Evolutionary conservation across 1,139 yeast genomes (phyloP).

Genomic region (Geotrichum bryndzae): DNA sequence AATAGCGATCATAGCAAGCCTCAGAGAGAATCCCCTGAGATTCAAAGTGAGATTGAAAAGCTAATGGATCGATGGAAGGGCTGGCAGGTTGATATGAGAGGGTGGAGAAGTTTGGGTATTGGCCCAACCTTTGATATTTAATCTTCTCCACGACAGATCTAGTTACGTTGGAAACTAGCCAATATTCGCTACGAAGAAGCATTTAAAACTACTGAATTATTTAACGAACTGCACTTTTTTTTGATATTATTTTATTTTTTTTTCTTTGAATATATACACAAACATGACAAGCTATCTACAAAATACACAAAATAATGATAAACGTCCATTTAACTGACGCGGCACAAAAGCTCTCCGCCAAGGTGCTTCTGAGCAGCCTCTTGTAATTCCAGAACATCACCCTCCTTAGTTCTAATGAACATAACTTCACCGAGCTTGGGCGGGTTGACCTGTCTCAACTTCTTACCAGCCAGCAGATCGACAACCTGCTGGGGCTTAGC

Average conservation of each 20-base stretch:
- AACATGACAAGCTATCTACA: not conserved
- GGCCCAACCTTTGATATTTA: conserved; percentile 54
- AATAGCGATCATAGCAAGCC: conserved; percentile 27
- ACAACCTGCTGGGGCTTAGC: conserved; percentile 60
- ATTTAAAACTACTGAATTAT: not conserved
- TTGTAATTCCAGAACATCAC: conserved; percentile 61
- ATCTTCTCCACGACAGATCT: conserved; percentile 1
- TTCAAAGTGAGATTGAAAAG: conserved; percentile 21
- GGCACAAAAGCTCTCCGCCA: conserved; percentile 75
- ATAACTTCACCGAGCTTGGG: conserved; percentile 87
- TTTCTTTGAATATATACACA: not conserved
- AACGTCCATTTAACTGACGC: conserved; percentile 47
- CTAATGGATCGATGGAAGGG: conserved; percentile 61
- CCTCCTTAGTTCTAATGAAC: conserved; percentile 48
- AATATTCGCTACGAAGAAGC: not conserved
- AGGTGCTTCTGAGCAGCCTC: conserved; percentile 75
- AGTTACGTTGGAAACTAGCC: not conserved
- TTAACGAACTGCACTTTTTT: not conserved
- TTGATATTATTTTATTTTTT: not conserved
- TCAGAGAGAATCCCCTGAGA: not conserved
- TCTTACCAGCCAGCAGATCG: conserved; percentile 68
- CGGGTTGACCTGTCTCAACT: conserved; percentile 70
- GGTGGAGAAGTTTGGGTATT: conserved; percentile 63
- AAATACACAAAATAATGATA: not conserved
- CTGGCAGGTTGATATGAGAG: conserved; percentile 82